Evolutionary conservation across 2,329 filamentous ascomycete genomes (phyloP), one percentile per base, ranked within the genome.

Genomic region (Myriosclerotinia scirpicola): DNA sequence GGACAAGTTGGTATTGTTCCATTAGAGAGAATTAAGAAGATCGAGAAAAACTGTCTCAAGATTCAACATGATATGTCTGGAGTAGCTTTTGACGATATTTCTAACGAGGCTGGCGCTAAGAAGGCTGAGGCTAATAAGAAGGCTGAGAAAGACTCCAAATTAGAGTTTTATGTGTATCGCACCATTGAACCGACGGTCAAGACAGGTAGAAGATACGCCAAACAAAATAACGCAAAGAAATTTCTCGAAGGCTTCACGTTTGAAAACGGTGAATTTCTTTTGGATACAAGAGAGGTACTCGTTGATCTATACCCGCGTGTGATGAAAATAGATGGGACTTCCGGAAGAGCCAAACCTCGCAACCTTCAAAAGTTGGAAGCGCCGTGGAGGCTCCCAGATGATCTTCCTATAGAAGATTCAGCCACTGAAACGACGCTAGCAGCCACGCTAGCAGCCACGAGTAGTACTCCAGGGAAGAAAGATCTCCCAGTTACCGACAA

Each of bases 361-460:
- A 62, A 40, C 26, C 34, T 53, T 53, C 59, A 62, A 7, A 26
- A 4, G 11, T 26, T 62, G 15, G 36, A 62, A 53, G 15, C 2
- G 0, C 2, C 59, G 15, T 62, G 59, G 59, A 22, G 9, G 17
- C 46, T 62, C 17, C 34, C 46, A 1, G n/a, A 22, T 0, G 0
- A 0, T 2, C 11, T 60, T 3, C 56, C 56, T 12, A 2, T 58
- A 20, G 5, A 15, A 58, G 4, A 0, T 1, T 30, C 40, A 12
- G 40, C 22, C 20, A n/a, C 17, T 11, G n/a, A 56, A 1, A 56
- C 22, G 6, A 22, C 2, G 22, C 26, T 17, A 46, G 0, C 0
- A 1, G 8, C 17, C 12, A 22, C 2, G 22, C 26, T 17, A 46
- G 0, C 0, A 1, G 8, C 17, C 12, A 22, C 40, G 1, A 0